A percentile compares a stretch with the other conserved stretches of the same genome.
These are phyloP conservation scores for Haberlea rhodopensis DNA, from an alignment of 257 asterid species.

Conservation along the genomic window DNA sequence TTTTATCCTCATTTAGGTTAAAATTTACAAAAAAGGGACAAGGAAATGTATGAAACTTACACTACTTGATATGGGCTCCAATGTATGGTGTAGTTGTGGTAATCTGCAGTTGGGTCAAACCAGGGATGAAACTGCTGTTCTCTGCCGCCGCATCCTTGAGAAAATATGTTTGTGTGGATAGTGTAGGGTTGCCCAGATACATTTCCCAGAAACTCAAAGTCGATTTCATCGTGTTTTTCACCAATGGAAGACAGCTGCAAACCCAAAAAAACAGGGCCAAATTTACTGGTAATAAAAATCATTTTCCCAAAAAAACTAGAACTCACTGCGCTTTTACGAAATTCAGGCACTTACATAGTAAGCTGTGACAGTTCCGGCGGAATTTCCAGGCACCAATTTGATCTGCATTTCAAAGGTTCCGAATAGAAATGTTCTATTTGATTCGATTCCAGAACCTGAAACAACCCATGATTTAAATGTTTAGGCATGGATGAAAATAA, in stretches of 20 bases:
- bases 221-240: conserved; percentile 69
- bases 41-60: conserved; percentile 35
- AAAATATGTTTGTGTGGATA: conserved; percentile 66
- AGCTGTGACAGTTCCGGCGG: conserved; percentile 82
- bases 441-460: conserved; percentile 64
- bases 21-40: too few relatives aligned
- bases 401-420: conserved; percentile 75
- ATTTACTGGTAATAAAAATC: not conserved
- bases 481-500: too few relatives aligned
- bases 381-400: conserved; percentile 61
- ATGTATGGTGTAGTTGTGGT: conserved; percentile 73
- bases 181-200: conserved; percentile 60
- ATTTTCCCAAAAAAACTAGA: not conserved
- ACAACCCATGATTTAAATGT: not conserved
- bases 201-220: conserved; percentile 84
- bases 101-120: conserved; percentile 75
- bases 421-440: conserved; percentile 51
- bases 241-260: conserved; percentile 62
- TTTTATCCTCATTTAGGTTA: too few relatives aligned
- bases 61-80: conserved; percentile 59
- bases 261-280: not conserved
- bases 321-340: not conserved
- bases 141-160: conserved; percentile 58
- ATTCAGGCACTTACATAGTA: conserved; percentile 45
- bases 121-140: conserved; percentile 72